Base-by-base conservation (phyloP, 129 eudicot genomes). In the Pulicaria dysenterica region DNA sequence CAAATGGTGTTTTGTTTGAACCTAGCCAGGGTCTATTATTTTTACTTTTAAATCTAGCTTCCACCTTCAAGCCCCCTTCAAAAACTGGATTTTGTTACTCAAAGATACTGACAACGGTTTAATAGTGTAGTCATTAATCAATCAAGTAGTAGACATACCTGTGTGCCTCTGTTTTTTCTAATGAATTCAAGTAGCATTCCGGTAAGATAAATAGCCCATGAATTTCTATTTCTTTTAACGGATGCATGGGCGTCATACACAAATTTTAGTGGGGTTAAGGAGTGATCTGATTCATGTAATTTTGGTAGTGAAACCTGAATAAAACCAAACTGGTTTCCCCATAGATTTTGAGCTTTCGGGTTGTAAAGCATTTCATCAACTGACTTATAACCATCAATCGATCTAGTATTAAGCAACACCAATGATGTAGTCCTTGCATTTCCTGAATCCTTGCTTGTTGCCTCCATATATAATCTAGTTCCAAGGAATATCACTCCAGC, bases 261-360 rank as follows among this genome's bases (percentile, higher is more conserved):
- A 12, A 81, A 80, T 8, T 77, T 54, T 7, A 72, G 73, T 1
- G 88, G 85, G 54, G 69, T 34, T 1, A 69, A 56, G 53, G 46
- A 51, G 12, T 7, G 7, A 31, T 59, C 41, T 0, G 62, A 8
- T 2, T 38, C 14, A 12, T 14, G 11, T 15, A 83, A 19, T 8
- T 77, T 46, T 2, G 88, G 88, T 1, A 84, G 3, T 0, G 80
- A 19, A 8, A 81, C 75, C 2, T 81, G 83, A 58, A 84, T 56
- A 62, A 77, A 84, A 15, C 77, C 69, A 38, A 77, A 80, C 54
- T 80, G 78, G 72, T 84, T 84, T 12, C 85, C 88, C 88, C 88
- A 80, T 8, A 66, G 75, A 40, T 51, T 69, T 49, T 48, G 63
- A 6, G 67, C 47, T 43, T 70, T 60, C 2, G 59, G 42, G 17